Base-by-base conservation (phyloP, 192 early-diverging fungal genomes). In the Backusella macrospora region DNA sequence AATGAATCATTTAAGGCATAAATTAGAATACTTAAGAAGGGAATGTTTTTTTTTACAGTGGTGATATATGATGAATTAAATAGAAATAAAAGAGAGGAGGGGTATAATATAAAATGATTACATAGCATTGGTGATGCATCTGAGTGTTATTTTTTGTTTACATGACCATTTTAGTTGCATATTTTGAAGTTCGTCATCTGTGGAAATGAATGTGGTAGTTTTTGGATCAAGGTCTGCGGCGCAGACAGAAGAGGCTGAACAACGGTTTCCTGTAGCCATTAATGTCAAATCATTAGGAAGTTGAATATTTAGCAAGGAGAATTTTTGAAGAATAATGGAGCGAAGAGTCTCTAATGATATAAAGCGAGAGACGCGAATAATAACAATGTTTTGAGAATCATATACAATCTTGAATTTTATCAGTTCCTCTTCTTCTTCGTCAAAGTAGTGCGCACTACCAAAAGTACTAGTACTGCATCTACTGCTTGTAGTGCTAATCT, bases 191-290 rank as follows among this genome's bases (percentile, higher is more conserved):
- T 59, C 52, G 21, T 59, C 21, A 12, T 59, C 21, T 26, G 52
- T 59, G 12, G 52, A 59, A 59, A 59, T 26, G 52, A 59, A 10
- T 59, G 21, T 59, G 52, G 12, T 59, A 59, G 52, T 26, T 59
- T 8, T 59, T 59, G 52, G 52, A 26, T 59, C 52, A 26, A 59
- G 52, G 21, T 59, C 21, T 10, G 52, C 52, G 26, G 52, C 52
- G 52, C 52, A 59, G n/a, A 59, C 52, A 59, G 65, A 66, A 15
- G 65, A 66, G 7, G 65, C 67, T 23, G 67, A 68, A 6, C 67
- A 26, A 44, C 42, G 21, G 6, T 47, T 37, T 34, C 44, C 67
- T 9, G 39, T 45, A 68, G 14, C 23, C 18, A 43, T 43, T 45
- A 68, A 47, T 9, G 21, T 16, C 26, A 68, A 26, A 2, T 47